These are phyloP conservation scores for Hymenoscyphus repandus DNA, from an alignment of 2,329 filamentous ascomycete genomes.

Conservation along the genomic window DNA sequence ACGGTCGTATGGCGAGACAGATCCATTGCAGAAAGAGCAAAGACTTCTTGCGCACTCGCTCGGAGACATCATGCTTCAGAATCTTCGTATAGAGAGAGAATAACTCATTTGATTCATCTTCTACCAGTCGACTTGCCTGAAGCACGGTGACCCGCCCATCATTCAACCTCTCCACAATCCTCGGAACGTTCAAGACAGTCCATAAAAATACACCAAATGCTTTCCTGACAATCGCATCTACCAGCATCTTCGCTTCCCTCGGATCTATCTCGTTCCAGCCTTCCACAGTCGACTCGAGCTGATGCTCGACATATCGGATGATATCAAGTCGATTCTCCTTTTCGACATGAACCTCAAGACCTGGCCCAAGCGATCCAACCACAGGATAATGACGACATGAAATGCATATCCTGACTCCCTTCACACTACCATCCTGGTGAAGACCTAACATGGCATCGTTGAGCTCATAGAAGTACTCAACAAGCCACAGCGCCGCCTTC, in stretches of 20 bases:
- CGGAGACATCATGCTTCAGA: conserved; percentile 8
- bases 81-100: conserved; percentile 15
- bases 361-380: not conserved
- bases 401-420: conserved; percentile 13
- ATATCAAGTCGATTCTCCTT: conserved; percentile 20
- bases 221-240: conserved; percentile 6
- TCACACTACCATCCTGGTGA: not conserved
- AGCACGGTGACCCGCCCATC: conserved; percentile 11
- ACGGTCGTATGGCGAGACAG: conserved; percentile 16
- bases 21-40: conserved; percentile 24
- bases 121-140: not conserved
- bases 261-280: not conserved
- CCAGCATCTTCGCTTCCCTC: not conserved
- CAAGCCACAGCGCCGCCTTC: not conserved
- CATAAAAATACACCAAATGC: conserved; percentile 20
- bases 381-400: conserved; percentile 18
- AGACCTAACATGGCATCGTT: not conserved
- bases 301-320: conserved; percentile 5
- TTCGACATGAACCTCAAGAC: conserved; percentile 17
- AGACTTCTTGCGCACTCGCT: conserved; percentile 5
- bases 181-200: conserved; percentile 14
- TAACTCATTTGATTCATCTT: conserved; percentile 12
- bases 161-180: conserved; percentile 12
- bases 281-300: not conserved
- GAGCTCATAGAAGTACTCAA: conserved; percentile 7